These are phyloP conservation scores for Psophocarpus tetragonolobus DNA, from an alignment of 306 rosid species.

Conservation along the genomic window DNA sequence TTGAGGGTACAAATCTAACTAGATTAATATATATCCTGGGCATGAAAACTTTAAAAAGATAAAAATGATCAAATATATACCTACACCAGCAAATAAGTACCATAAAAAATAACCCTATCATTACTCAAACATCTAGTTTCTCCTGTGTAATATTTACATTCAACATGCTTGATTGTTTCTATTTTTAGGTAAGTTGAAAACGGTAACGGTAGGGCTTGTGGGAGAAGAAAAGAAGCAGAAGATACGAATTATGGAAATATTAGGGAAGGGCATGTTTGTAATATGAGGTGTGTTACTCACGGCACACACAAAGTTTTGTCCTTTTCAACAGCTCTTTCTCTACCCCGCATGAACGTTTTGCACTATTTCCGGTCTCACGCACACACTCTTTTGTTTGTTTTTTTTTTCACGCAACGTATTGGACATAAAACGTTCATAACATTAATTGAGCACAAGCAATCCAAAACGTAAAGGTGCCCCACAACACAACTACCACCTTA, in stretches of 20 bases:
- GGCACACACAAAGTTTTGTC: slow-evolving; percentile 8
- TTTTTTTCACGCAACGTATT: slow-evolving; percentile 29
- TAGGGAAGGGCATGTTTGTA: slow-evolving; percentile 19
- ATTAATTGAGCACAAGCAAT: slow-evolving; percentile 18
- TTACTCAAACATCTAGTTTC: background rate
- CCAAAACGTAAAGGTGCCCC: slow-evolving; percentile 27
- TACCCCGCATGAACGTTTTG: slow-evolving; percentile 10
- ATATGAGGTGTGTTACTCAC: background rate
- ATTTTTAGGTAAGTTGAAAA: background rate
- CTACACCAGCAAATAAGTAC: too few relatives aligned
- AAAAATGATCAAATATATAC: background rate
- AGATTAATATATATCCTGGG: background rate
- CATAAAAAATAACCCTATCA: background rate
- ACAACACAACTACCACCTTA: slow-evolving; percentile 35
- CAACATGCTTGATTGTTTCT: background rate
- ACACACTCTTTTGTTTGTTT: slow-evolving; percentile 27
- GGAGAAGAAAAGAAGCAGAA: background rate
- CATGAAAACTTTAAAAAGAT: background rate
- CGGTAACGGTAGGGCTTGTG: background rate
- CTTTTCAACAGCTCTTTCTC: slow-evolving; percentile 13
- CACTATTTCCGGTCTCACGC: slow-evolving; percentile 16
- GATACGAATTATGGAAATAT: background rate
- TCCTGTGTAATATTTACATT: background rate
- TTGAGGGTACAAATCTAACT: background rate
- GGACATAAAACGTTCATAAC: background rate